These are phyloP conservation scores for Teunomyces kruisii DNA, from an alignment of 805 yeast genomes.

Conservation along the genomic window DNA sequence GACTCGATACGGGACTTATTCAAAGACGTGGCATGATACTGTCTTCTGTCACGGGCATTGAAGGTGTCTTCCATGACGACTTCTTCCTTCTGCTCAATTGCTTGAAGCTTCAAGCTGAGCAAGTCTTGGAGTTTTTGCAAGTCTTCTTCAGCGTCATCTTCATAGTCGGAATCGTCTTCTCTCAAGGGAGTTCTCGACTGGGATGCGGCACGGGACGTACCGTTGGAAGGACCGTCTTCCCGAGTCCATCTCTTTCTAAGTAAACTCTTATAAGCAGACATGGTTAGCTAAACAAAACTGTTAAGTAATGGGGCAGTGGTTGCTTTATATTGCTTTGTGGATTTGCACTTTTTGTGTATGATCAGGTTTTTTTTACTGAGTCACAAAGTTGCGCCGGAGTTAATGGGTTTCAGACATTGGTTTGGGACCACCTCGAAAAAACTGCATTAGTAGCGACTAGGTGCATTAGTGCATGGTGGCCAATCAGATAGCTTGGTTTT, in stretches of 20 bases:
- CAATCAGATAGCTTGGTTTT: background rate
- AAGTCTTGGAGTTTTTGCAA: slow-evolving; percentile 13
- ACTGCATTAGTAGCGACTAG: no score
- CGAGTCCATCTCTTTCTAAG: slow-evolving; percentile 6
- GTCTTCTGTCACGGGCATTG: slow-evolving; percentile 17
- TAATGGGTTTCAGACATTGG: background rate
- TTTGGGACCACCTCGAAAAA: no score
- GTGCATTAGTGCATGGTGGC: background rate
- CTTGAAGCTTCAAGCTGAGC: slow-evolving; percentile 11
- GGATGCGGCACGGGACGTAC: slow-evolving; percentile 13
- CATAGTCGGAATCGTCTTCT: slow-evolving; percentile 17
- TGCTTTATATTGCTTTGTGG: no score
- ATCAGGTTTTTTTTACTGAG: background rate
- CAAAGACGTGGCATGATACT: slow-evolving; percentile 27
- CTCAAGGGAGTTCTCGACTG: slow-evolving; percentile 13
- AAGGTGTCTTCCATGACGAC: slow-evolving; percentile 1
- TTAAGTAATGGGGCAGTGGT: background rate
- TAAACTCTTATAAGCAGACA: slow-evolving; percentile 4
- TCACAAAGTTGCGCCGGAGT: background rate
- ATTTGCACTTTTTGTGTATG: background rate
- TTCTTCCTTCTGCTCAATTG: slow-evolving; percentile 9
- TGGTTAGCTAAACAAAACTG: background rate
- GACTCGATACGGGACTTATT: slow-evolving; percentile 37
- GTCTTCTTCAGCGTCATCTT: slow-evolving; percentile 15
- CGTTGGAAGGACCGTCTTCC: slow-evolving; percentile 11